Evolutionary conservation across 257 asterid species (phyloP).

Genomic region (Solanum pinnatisectum): DNA sequence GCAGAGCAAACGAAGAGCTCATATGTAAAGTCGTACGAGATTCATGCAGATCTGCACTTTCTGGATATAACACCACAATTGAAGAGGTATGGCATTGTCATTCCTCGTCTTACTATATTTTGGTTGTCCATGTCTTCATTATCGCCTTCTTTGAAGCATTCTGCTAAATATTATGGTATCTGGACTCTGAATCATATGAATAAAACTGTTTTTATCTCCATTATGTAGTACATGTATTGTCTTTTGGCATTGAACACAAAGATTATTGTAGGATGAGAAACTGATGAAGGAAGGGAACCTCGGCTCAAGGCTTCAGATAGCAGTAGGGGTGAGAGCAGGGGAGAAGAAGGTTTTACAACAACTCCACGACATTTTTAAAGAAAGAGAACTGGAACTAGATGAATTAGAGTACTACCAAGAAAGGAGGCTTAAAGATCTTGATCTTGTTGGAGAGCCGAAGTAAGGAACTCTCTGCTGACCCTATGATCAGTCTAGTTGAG

Average conservation of each 20-base stretch:
- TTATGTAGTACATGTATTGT: neutral
- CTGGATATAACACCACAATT: slow-evolving; percentile 71
- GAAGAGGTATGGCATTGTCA: slow-evolving; percentile 55
- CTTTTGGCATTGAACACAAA: neutral
- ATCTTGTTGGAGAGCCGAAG: slow-evolving; percentile 83
- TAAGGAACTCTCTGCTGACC: slow-evolving; percentile 8
- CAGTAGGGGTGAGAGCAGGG: slow-evolving; percentile 70
- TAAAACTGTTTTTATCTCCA: neutral
- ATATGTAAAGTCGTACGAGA: slow-evolving; percentile 60
- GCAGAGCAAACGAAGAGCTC: slow-evolving; percentile 83
- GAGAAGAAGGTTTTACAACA: slow-evolving; percentile 89
- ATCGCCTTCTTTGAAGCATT: neutral
- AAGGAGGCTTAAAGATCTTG: slow-evolving; percentile 88
- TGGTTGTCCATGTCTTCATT: neutral
- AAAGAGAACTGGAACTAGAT: slow-evolving; percentile 65
- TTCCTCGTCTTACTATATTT: neutral
- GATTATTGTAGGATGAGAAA: slow-evolving; percentile 63
- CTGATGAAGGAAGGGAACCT: slow-evolving; percentile 54
- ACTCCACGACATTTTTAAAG: slow-evolving; percentile 52
- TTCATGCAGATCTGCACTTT: slow-evolving; percentile 70
- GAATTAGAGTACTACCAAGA: slow-evolving; percentile 81
- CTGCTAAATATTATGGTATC: neutral
- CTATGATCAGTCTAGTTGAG: neutral
- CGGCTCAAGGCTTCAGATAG: slow-evolving; percentile 56
- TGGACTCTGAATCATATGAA: neutral